Evolutionary conservation across 371 early-diverging fungal genomes (phyloP), one percentile per base, ranked within the genome.

Genomic region (Rhizopus delemar): DNA sequence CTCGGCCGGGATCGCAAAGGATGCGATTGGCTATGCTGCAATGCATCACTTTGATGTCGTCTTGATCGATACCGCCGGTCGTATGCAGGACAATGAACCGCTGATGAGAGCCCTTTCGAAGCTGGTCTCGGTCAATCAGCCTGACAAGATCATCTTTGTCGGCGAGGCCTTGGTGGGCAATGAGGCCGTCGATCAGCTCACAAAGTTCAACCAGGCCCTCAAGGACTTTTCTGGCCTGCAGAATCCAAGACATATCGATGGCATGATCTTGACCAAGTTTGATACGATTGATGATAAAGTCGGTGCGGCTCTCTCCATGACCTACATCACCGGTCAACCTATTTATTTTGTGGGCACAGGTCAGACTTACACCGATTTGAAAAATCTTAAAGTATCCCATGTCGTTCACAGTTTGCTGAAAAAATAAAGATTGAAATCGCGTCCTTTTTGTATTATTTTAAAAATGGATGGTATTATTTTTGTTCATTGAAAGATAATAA

Each of bases 271-370:
- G 60, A 97, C 97, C 46, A 99, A 99, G 76, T 95, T 96, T 76
- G 99, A 99, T 78, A 98, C 99, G 2, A 96, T 99, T 53, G 99
- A 97, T 74, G 99, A 99, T 74, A 98, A 98, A 84, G 90, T 98
- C 52, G 98, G 98, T 13, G 97, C 98, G 15, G 98, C 98, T 0
- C 71, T 99, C 39, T 91, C 94, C n/a, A 95, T 98, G 98, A 92
- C 96, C 5, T 95, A 91, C 69, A 90, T 90, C 38, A 94, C 98
- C 8, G 91, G 96, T 3, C 90, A 95, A 69, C 99, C 99, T n/a
- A 96, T 99, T 51, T 76, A 98, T 58, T 99, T 99, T 86, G 95
- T 99, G 12, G 99, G 99, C 33, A 95, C 95, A 2, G 99, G 99
- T 4, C 99, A 99, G 80, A 97, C 97, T 3, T 99, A 99, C 73